Evolutionary conservation across 2,329 filamentous ascomycete genomes (phyloP).

Genomic region (Aspergillus quadrilineatus): DNA sequence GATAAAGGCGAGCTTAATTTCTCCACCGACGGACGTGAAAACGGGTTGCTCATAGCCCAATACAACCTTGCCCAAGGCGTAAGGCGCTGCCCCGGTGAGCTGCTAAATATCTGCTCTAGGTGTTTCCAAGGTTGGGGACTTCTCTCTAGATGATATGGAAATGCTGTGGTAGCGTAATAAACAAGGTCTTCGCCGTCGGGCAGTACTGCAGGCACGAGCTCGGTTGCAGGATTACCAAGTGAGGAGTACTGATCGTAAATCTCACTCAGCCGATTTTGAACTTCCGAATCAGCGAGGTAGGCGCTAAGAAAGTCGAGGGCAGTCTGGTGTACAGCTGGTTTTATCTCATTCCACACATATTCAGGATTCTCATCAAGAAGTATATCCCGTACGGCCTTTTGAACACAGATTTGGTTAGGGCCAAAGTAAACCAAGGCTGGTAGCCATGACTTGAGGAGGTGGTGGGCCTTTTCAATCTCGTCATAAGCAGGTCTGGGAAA

Average conservation of each 20-base stretch:
- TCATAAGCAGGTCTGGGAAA: neutral
- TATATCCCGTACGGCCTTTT: neutral
- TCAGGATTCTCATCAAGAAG: neutral
- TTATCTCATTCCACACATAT: neutral
- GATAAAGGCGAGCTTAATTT: neutral
- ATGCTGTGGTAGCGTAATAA: neutral
- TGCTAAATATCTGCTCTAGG: neutral
- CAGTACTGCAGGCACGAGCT: neutral
- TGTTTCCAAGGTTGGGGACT: neutral
- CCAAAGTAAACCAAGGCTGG: neutral
- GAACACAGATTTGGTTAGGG: neutral
- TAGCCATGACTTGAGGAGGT: neutral
- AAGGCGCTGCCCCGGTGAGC: neutral
- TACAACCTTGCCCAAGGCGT: neutral
- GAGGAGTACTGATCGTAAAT: neutral
- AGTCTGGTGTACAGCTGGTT: neutral
- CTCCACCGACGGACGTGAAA: neutral
- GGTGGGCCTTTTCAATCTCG: neutral
- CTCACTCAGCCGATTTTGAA: neutral
- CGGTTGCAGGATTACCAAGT: neutral
- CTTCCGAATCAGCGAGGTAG: neutral
- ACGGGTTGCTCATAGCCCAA: constrained; percentile 1
- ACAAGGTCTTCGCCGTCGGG: neutral
- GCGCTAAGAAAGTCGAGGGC: neutral
- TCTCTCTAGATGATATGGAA: neutral